Percentiles rank a stretch among this genome's conserved stretches.
These are phyloP conservation scores for Suhomyces yuchorum DNA, from an alignment of 1,139 yeast species.

Conservation along the genomic window DNA sequence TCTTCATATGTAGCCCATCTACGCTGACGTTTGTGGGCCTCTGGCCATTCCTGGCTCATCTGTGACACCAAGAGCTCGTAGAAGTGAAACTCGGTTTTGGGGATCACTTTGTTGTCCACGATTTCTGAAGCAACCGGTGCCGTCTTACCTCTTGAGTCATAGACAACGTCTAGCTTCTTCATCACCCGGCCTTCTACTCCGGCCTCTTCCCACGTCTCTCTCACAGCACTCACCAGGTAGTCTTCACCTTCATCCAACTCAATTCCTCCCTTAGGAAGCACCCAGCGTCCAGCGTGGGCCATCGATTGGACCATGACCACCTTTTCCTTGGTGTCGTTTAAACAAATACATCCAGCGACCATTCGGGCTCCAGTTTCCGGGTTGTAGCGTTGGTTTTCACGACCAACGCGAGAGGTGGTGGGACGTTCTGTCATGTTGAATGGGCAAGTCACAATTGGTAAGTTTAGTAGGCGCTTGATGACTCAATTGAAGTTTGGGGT, in stretches of 20 bases:
- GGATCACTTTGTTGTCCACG: conserved; percentile 45
- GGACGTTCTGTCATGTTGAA: conserved; percentile 14
- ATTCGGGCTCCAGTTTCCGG: conserved; percentile 71
- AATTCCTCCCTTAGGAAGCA: conserved; percentile 94
- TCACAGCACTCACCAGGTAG: conserved; percentile 57
- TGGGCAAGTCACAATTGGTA: not conserved
- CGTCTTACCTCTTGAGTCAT: conserved; percentile 68
- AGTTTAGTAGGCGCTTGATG: not conserved
- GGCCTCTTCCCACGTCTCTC: conserved; percentile 99
- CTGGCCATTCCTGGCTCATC: conserved; percentile 75
- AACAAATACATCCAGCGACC: conserved; percentile 88
- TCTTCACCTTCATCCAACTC: conserved; percentile 78
- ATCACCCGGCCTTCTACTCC: conserved; percentile 74
- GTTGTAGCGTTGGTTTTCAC: conserved; percentile 45
- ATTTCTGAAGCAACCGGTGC: conserved; percentile 49
- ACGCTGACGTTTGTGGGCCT: conserved; percentile 57
- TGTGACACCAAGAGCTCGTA: conserved; percentile 68
- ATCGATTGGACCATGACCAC: conserved; percentile 80
- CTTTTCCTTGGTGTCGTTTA: conserved; percentile 56
- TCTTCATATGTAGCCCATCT: conserved; percentile 77
- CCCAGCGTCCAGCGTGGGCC: conserved; percentile 70
- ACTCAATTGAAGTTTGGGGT: conserved; percentile 1
- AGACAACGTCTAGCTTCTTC: conserved; percentile 60
- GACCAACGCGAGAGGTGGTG: conserved; percentile 34
- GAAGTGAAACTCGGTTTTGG: conserved; percentile 81